Percentiles rank a stretch among this genome's conserved stretches.
phyloP scores from a whole-genome alignment of 495 filamentous ascomycete genomes.

The Cetradonia linearis region DNA sequence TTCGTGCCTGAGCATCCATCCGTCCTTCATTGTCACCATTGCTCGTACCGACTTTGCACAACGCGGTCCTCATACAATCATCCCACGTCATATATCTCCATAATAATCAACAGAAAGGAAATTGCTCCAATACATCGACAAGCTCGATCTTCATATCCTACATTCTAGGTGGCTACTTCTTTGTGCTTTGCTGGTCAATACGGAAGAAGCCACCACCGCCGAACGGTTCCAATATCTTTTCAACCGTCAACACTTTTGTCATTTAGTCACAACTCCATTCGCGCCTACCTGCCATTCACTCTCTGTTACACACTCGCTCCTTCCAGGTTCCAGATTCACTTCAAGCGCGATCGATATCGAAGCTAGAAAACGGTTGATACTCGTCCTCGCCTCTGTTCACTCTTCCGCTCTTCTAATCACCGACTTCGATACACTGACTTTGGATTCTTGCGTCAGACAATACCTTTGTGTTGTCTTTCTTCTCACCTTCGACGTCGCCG shows the following conservation, averaged over 20 bases:
- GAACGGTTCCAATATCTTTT: not conserved
- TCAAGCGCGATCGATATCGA: not conserved
- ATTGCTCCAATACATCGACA: not conserved
- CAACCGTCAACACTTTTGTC: not conserved
- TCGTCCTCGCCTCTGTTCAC: not conserved
- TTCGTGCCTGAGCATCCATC: not conserved
- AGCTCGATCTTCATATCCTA: not conserved
- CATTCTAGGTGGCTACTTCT: slow-evolving; percentile 13
- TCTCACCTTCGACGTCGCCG: not conserved
- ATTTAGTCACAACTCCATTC: slow-evolving; percentile 6
- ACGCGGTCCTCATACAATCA: not conserved
- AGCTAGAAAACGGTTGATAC: slow-evolving; percentile 1
- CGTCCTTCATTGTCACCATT: slow-evolving; percentile 14
- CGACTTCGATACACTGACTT: slow-evolving; percentile 4
- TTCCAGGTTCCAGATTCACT: slow-evolving; percentile 5
- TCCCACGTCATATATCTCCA: not conserved
- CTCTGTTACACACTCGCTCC: slow-evolving; percentile 3
- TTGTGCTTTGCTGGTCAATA: slow-evolving; percentile 18
- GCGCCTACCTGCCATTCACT: slow-evolving; percentile 8
- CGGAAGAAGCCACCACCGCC: slow-evolving; percentile 7
- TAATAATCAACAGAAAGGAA: not conserved
- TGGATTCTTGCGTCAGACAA: slow-evolving; percentile 8
- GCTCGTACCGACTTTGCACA: slow-evolving; percentile 2
- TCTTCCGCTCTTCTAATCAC: not conserved
- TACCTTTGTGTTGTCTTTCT: not conserved